phyloP scores from a whole-genome alignment of 495 filamentous ascomycete genomes.

The Hypoxylon subgilvum region DNA sequence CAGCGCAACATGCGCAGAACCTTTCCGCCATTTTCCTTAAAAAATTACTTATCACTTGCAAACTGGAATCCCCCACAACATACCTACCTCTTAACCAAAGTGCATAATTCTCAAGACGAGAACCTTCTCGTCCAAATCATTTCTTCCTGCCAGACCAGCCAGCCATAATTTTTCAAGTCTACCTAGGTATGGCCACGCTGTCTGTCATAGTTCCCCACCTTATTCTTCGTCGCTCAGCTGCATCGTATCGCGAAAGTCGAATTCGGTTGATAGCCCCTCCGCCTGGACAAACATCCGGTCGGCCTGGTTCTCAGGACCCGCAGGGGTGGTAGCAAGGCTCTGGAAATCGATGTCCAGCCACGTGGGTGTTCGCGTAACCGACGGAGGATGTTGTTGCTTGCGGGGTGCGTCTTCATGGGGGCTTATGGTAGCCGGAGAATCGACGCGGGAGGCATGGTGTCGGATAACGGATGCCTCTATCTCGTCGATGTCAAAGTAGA shows the following conservation, averaged over 20 bases:
- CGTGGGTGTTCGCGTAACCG: not conserved
- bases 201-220: too few species aligned
- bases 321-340: not conserved
- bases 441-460: not conserved
- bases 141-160: too few species aligned
- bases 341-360: not conserved
- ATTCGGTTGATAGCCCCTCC: not conserved
- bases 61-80: too few species aligned
- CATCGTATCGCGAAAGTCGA: not conserved
- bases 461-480: conserved; percentile 2
- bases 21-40: too few species aligned
- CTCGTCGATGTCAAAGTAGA: conserved; percentile 6
- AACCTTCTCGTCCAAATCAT: too few species aligned
- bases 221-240: not conserved
- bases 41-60: too few species aligned
- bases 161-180: too few species aligned
- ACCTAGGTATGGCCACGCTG: too few species aligned
- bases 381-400: not conserved
- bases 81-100: too few species aligned
- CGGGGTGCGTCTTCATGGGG: not conserved
- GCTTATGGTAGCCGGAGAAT: not conserved
- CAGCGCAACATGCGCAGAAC: too few species aligned
- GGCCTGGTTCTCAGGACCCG: not conserved
- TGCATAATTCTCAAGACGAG: too few species aligned
- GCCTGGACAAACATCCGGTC: conserved; percentile 5